Conservation (phyloP, 441 rosid species). For the Francoa sonchifolia region DNA sequence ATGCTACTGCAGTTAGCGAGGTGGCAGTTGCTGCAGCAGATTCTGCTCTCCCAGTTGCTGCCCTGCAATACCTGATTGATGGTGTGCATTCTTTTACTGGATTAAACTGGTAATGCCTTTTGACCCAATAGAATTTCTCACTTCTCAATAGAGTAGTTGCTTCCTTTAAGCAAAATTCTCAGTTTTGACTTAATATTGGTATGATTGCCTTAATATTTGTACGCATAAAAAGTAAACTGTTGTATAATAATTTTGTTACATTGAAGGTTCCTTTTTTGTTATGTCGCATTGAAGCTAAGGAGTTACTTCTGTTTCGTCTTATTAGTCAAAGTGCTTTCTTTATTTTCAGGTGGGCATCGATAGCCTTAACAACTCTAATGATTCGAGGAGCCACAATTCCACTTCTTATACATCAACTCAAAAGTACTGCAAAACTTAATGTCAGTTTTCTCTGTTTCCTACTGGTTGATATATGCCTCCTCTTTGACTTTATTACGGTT, state of each 20-base stretch:
- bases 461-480: no score
- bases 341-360: slow-evolving; percentile 34
- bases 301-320: no score
- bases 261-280: not conserved
- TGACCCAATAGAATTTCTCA: not conserved
- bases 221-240: no score
- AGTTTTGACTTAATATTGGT: no score
- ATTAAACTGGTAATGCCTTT: slow-evolving; percentile 24
- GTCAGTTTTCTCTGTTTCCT: slow-evolving; percentile 20
- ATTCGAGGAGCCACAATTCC: slow-evolving; percentile 38
- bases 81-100: slow-evolving; percentile 35
- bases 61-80: slow-evolving; percentile 33
- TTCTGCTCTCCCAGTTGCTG: slow-evolving; percentile 35
- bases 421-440: slow-evolving; percentile 30
- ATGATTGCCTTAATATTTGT: no score
- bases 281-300: no score
- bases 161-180: not conserved
- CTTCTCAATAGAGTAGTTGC: not conserved
- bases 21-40: slow-evolving; percentile 48
- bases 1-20: slow-evolving; percentile 23
- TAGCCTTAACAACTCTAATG: slow-evolving; percentile 34
- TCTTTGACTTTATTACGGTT: no score
- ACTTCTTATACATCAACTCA: slow-evolving; percentile 31
- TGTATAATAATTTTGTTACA: not conserved
- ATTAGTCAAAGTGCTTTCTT: no score